Evolutionary conservation across 805 yeast genomes (phyloP), one percentile per base, ranked within the genome.

Genomic region (Candida caryicola): DNA sequence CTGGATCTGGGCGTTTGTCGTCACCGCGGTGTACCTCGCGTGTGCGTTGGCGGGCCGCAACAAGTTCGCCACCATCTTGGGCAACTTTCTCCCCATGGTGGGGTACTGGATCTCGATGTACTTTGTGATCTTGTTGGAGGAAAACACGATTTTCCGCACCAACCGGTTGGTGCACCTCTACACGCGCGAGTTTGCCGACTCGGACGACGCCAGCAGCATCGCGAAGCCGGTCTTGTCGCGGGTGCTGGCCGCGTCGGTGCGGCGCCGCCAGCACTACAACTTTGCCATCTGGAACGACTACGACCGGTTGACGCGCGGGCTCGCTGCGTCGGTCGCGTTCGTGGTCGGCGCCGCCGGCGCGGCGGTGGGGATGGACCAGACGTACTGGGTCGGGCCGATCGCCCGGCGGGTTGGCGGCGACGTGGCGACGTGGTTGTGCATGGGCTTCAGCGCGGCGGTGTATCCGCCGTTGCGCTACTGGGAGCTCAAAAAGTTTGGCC

Each of bases 301-400:
- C 31, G 56, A 54, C 3, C 68, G 70, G 13, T 69, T 86, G 46
- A 84, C 95, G 0, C 64, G 73, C 39, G 93, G 95, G 2, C 64
- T 67, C 34, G 95, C 95, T 1, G 83, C 95, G 0, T 61, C 81
- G 3, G 49, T 71, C 14, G 74, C 89, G 1, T 86, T 86, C 49
- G 49, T 76, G 2, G 62, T 74, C 37, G 96, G 95, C 31, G 81
- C 81, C 13, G 84, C 77, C 0, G 95, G 95, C 33, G 95, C 87
- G 0, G 87, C 84, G 2, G 64, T 87, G 15, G 95, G 95, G 5
- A 88, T 88, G 96, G 73, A 85, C 17, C 96, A 88, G 58, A 84
- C 80, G 5, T 88, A 88, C 60, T 88, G 83, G 72, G 68, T 74
- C 5, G 96, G 95, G 0, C 87, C 87, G 0, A 49, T 87, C 8